A percentile compares a stretch with the other conserved stretches of the same genome.
phyloP scores from a whole-genome alignment of 1,139 yeast species.

The Blastobotrys capitulatus region DNA sequence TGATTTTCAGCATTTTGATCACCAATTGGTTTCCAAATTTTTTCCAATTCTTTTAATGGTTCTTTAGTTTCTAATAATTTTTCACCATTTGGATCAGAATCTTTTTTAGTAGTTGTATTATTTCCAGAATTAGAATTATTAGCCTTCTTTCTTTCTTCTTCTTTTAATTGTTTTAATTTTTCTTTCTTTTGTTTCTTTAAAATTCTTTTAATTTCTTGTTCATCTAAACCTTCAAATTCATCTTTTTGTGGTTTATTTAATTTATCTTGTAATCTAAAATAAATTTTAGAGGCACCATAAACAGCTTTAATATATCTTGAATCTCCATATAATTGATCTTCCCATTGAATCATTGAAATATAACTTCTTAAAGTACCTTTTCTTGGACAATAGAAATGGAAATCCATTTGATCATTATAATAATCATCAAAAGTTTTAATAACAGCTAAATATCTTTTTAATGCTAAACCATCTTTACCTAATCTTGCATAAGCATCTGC shows the following conservation, averaged over 20 bases:
- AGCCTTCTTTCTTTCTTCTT: constrained; percentile 37
- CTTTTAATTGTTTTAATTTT: constrained; percentile 35
- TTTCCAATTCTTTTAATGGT: constrained; percentile 39
- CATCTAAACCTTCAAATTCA: constrained; percentile 24
- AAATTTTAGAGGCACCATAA: constrained; percentile 56
- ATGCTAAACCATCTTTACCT: constrained; percentile 56
- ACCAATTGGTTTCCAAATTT: constrained; percentile 37
- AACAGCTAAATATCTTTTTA: constrained; percentile 71
- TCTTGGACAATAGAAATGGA: constrained; percentile 89
- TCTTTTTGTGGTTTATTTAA: constrained; percentile 13
- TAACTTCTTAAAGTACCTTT: constrained; percentile 88
- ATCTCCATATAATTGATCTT: constrained; percentile 60
- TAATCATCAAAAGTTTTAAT: constrained; percentile 64
- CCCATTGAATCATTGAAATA: constrained; percentile 73
- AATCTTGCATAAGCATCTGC: constrained; percentile 71
- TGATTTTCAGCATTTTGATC: constrained; percentile 27
- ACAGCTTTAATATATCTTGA: constrained; percentile 69
- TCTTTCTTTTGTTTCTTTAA: constrained; percentile 40
- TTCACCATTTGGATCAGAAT: constrained; percentile 43
- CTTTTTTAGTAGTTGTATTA: constrained; percentile 27
- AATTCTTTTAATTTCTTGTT: constrained; percentile 31
- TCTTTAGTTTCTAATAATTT: constrained; percentile 32
- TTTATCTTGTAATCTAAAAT: constrained; percentile 40
- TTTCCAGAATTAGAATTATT: constrained; percentile 29
- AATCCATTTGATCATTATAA: constrained; percentile 82